Evolutionary conservation across 208 protist species (phyloP), one percentile per base, ranked within the genome.

Genomic region (Herpetomonas tarakana): DNA sequence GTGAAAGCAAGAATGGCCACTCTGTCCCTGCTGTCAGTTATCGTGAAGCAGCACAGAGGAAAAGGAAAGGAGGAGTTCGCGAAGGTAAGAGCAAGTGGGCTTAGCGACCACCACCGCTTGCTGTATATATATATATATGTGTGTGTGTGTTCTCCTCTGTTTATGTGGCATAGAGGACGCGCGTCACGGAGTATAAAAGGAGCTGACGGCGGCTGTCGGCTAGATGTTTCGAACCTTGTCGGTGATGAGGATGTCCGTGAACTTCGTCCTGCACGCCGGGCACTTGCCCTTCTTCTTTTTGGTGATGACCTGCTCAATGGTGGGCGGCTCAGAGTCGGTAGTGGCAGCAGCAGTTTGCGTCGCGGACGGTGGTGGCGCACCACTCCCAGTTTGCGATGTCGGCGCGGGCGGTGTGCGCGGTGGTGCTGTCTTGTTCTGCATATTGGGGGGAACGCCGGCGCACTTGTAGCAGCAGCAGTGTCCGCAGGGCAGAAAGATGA

Each of bases 401-500:
- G 35, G 9, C 14, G 35, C 35, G 35, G 35, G 35, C 35, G 35
- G 35, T 41, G 35, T 6, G 35, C 9, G 14, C 9, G 35, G 9
- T 6, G 35, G 35, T n/a, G n/a, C n/a, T n/a, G n/a, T n/a, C n/a
- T n/a, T n/a, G n/a, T n/a, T n/a, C n/a, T n/a, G n/a, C 9, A 14
- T 41, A 26, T n/a, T 45, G 16, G 58, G 11, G 3, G 25, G 27
- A 9, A 78, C 18, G 26, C 72, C 72, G 19, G 74, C 19, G 39
- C 72, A 78, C 16, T 38, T 28, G 54, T 61, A 62, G 54, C 74
- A 80, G 46, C 65, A 62, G 25, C 61, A 52, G 61, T 80, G 74
- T 45, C 59, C 45, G 60, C 74, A 80, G 21, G 74, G 74, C 11
- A 80, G 54, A 26, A 80, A 51, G 49, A 80, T 60, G 19, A 69